A percentile compares a stretch with the other conserved stretches of the same genome.
These are phyloP conservation scores for Clarireedia homoeocarpa DNA, from an alignment of 2,329 filamentous ascomycete genomes.

Conservation along the genomic window DNA sequence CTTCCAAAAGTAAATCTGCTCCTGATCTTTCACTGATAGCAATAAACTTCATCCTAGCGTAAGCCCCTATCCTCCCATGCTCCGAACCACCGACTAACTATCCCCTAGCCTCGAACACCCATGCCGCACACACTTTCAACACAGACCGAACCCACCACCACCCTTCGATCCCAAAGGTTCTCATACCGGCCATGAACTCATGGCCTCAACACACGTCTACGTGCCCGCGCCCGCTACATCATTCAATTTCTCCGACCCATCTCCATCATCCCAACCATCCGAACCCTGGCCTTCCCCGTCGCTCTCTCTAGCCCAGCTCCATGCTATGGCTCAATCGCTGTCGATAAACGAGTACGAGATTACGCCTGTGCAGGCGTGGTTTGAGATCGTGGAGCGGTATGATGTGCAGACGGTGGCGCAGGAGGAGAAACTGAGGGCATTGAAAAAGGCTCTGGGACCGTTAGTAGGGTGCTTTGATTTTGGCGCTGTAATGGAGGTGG, in stretches of 20 bases:
- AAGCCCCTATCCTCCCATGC: conserved; percentile 2
- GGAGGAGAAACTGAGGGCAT: conserved; percentile 5
- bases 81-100: not conserved
- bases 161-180: conserved; percentile 10
- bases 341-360: conserved; percentile 23
- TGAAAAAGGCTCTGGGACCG: conserved; percentile 18
- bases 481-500: conserved; percentile 24
- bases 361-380: conserved; percentile 28
- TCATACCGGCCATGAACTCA: conserved; percentile 22
- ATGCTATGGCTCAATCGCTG: conserved; percentile 17
- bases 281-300: conserved; percentile 8
- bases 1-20: not conserved
- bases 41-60: conserved; percentile 28
- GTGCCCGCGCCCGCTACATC: conserved; percentile 13
- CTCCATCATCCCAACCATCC: not conserved
- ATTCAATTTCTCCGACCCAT: not conserved
- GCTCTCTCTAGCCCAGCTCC: conserved; percentile 12
- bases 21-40: conserved; percentile 18
- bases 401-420: conserved; percentile 7
- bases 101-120: conserved; percentile 4
- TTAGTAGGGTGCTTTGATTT: conserved; percentile 23
- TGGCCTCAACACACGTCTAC: conserved; percentile 23
- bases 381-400: conserved; percentile 17
- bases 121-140: conserved; percentile 4
- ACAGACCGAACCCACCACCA: not conserved